Base-by-base conservation (phyloP, 2,329 filamentous ascomycete genomes). In the Aphanoascus verrucosus region DNA sequence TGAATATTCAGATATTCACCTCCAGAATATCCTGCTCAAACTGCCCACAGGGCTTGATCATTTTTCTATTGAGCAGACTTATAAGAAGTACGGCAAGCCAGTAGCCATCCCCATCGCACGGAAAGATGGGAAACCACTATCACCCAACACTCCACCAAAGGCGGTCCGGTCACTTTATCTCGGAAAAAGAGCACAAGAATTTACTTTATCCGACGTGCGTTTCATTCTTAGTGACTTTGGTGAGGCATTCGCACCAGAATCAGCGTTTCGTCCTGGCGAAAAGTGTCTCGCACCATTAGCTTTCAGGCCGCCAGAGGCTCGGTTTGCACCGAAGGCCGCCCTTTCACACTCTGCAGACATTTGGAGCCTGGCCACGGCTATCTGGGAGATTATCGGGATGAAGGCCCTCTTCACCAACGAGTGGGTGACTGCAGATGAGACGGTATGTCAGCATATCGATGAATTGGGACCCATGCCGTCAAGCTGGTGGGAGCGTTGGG, bases 151-250 rank as follows among this genome's bases (percentile, higher is more conserved):
- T 23, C 60, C 62, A 9, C 12, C 44, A 17, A 50, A 55, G 19
- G 62, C 59, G 37, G 58, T 60, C 3, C 14, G 47, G 9, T 54
- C 58, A 14, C 51, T 58, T 2, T 54, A 23, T 54, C 58, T 65
- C 41, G 61, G 60, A 2, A 63, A 63, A 46, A 37, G 58, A 1
- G 63, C 63, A 11, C 17, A 59, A 20, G 55, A 62, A 1, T 64
- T 66, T 31, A 54, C 56, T 1, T 40, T 65, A 8, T 41, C 48
- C 1, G 64, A 68, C 44, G 56, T 60, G 1, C 53, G 56, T 6
- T 52, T 68, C 5, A 38, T 66, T 19, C 62, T 67, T 14, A 55
- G 57, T 53, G 65, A 67, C 55, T 67, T 66, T 59, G 64, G 65
- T 9, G 63, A 66, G 45, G 59, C 64, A 28, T 67, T 65, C 55